Percentiles rank a stretch among this genome's conserved stretches.
Conservation (phyloP, 169 alveolate species). For the Cystoisospora suis region DNA sequence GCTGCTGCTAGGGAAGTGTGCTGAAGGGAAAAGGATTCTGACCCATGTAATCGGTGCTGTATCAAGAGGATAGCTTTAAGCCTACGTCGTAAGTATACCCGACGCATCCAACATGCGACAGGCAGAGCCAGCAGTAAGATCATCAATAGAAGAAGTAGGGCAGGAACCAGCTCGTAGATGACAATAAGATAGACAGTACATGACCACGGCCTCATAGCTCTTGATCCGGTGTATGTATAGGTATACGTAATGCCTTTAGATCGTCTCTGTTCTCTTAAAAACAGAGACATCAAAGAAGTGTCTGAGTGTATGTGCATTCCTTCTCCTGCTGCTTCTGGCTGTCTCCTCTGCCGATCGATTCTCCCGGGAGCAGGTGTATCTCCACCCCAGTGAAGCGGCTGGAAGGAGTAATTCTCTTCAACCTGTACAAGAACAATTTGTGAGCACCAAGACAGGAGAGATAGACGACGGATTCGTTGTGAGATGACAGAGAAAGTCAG, state of each 20-base stretch:
- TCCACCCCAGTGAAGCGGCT: too few species aligned
- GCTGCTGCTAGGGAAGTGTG: not conserved
- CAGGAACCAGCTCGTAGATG: not conserved
- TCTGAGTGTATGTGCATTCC: too few species aligned
- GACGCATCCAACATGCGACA: slow-evolving; percentile 22
- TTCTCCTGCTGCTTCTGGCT: not conserved
- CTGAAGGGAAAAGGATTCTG: not conserved
- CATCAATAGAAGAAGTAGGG: not conserved
- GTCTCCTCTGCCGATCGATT: not conserved
- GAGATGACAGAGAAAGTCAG: not conserved
- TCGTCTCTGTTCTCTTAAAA: slow-evolving; percentile 20
- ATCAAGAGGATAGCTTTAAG: not conserved
- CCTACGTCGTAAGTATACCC: slow-evolving; percentile 7
- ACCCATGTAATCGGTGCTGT: not conserved
- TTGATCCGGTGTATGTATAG: not conserved
- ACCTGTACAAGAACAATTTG: not conserved
- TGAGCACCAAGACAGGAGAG: not conserved
- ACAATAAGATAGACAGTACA: not conserved
- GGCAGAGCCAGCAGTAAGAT: not conserved
- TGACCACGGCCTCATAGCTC: not conserved
- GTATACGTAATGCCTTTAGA: slow-evolving; percentile 24
- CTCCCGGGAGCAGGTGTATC: not conserved
- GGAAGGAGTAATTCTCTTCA: slow-evolving; percentile 21
- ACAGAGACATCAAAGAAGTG: not conserved
- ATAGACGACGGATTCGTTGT: not conserved